A percentile compares a stretch with the other conserved stretches of the same genome.
Conservation (phyloP, 1,284 basidiomycete genomes). For the Trichosporon asahii region DNA sequence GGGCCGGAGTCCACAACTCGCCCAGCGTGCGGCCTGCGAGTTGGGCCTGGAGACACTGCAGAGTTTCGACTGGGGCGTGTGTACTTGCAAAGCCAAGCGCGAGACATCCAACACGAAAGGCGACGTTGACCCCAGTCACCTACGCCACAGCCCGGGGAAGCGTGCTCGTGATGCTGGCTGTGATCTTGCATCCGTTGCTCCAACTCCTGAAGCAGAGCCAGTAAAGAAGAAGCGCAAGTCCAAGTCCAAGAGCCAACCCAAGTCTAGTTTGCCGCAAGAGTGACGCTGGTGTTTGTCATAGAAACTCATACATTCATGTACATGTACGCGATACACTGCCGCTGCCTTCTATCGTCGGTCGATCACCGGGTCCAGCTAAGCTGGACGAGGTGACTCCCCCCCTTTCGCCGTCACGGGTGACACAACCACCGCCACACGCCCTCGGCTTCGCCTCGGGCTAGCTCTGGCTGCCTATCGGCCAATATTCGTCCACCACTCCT, state of each 20-base stretch:
- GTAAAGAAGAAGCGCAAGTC: not conserved
- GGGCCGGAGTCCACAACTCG: conserved; percentile 20
- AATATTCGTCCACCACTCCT: conserved; percentile 6
- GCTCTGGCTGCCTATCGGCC: too few relatives aligned
- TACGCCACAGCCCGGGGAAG: not conserved
- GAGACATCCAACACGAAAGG: too few relatives aligned
- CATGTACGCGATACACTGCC: not conserved
- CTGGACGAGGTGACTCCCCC: too few relatives aligned
- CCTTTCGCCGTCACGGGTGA: too few relatives aligned
- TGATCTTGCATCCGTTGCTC: not conserved
- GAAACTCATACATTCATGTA: not conserved
- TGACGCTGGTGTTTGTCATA: not conserved
- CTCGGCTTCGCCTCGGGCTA: too few relatives aligned
- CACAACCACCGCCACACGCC: too few relatives aligned
- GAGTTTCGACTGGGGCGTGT: not conserved
- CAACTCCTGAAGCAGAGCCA: not conserved
- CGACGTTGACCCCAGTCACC: not conserved
- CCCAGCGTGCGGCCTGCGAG: conserved; percentile 31
- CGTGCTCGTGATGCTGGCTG: not conserved
- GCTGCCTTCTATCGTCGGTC: not conserved
- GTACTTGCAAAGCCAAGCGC: not conserved
- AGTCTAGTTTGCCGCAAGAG: not conserved
- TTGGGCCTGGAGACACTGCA: conserved; percentile 21
- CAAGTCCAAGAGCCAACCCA: too few relatives aligned
- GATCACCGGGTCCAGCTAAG: too few relatives aligned